Conservation (phyloP, 1,284 basidiomycete species). For the Sanghuangporus weigelae region DNA sequence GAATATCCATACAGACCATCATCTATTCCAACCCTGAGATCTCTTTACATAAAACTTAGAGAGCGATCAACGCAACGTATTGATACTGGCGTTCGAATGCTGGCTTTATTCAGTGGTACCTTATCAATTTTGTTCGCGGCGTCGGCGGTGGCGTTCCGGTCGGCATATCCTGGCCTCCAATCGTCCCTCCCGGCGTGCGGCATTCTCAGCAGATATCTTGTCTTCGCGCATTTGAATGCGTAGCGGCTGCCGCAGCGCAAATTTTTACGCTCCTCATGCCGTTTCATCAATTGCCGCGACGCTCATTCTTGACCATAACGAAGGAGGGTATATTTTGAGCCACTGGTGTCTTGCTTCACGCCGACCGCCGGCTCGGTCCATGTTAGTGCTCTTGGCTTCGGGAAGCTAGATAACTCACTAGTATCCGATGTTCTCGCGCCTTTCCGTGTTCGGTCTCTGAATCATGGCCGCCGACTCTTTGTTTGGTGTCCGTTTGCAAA, state of each 20-base stretch:
- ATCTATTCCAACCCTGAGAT: background rate
- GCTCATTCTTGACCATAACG: background rate
- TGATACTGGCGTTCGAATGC: background rate
- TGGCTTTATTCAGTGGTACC: background rate
- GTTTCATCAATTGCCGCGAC: background rate
- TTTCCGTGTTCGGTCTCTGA: background rate
- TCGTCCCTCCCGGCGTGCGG: background rate
- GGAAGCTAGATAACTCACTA: background rate
- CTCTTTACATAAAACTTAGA: background rate
- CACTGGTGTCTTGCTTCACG: background rate
- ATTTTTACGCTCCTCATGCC: background rate
- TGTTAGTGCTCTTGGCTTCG: background rate
- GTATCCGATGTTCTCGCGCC: background rate
- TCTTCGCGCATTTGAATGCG: background rate
- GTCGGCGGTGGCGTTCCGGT: background rate
- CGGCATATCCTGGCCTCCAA: background rate
- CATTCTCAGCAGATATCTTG: background rate
- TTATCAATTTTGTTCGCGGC: background rate
- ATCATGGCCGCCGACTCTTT: background rate
- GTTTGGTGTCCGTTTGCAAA: background rate
- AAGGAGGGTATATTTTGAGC: background rate
- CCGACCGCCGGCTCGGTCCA: background rate
- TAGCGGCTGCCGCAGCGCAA: background rate
- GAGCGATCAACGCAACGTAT: background rate
- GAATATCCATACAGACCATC: background rate